Conservation (phyloP, 2,329 filamentous ascomycete genomes). For the Penicillium glabrum region DNA sequence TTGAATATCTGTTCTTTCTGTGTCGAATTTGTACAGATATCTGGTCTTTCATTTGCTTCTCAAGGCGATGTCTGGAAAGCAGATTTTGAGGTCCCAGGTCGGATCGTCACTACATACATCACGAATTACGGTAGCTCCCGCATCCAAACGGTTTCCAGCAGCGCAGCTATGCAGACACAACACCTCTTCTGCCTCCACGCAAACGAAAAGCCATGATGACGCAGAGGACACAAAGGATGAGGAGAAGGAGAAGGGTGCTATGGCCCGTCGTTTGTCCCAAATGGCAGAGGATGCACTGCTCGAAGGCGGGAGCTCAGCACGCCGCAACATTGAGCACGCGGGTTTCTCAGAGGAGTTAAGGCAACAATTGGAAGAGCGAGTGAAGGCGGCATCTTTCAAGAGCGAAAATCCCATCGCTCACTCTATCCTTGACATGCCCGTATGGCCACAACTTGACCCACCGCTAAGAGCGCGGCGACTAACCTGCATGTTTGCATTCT, state of each 20-base stretch:
- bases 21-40: background rate
- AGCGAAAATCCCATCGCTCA: slow-evolving; percentile 55
- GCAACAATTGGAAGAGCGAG: slow-evolving; percentile 57
- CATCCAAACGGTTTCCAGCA: slow-evolving; percentile 23
- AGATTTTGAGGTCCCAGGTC: slow-evolving; percentile 16
- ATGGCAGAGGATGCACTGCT: slow-evolving; percentile 62
- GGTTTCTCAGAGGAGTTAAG: slow-evolving; percentile 64
- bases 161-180: slow-evolving; percentile 24
- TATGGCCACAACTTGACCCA: slow-evolving; percentile 23
- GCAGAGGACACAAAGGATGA: slow-evolving; percentile 15
- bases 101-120: slow-evolving; percentile 14
- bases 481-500: background rate
- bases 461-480: background rate
- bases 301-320: slow-evolving; percentile 55
- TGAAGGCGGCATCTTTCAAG: slow-evolving; percentile 56
- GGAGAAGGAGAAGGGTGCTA: slow-evolving; percentile 51
- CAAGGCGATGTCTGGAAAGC: slow-evolving; percentile 22
- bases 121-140: slow-evolving; percentile 10
- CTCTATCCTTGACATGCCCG: slow-evolving; percentile 54
- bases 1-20: background rate
- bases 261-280: slow-evolving; percentile 57
- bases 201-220: slow-evolving; percentile 14
- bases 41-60: background rate
- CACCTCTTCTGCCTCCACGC: slow-evolving; percentile 9
- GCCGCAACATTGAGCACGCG: slow-evolving; percentile 59